A percentile compares a stretch with the other conserved stretches of the same genome.
These are phyloP conservation scores for Chytriomyces sp. DNA, from an alignment of 192 early-diverging fungal species.

Conservation along the genomic window DNA sequence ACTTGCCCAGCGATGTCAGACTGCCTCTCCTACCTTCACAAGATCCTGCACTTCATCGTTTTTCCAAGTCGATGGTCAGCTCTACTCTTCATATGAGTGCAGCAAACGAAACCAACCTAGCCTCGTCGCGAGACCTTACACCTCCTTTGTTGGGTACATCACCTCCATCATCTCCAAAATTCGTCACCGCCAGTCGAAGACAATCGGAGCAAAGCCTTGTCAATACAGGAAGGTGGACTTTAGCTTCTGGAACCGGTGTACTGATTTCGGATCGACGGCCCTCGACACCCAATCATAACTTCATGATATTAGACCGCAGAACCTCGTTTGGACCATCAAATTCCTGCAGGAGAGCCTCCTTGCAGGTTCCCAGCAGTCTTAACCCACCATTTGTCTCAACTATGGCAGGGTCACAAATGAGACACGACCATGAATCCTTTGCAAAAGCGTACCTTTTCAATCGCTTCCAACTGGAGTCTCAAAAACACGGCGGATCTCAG, in stretches of 20 bases:
- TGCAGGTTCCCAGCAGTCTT: background rate
- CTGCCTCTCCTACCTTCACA: background rate
- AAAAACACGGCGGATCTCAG: background rate
- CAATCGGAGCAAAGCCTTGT: too few relatives aligned
- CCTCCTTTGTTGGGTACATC: background rate
- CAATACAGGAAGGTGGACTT: too few relatives aligned
- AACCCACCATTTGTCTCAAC: background rate
- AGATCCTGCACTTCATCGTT: background rate
- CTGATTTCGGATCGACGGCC: background rate
- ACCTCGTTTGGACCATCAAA: too few relatives aligned
- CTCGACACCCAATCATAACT: background rate
- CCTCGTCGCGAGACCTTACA: background rate
- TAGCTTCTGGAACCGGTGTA: too few relatives aligned
- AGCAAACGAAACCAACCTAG: background rate
- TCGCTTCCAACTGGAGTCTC: background rate
- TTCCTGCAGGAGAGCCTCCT: too few relatives aligned
- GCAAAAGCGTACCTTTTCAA: background rate
- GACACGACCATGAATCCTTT: too few relatives aligned
- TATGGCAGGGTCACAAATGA: background rate
- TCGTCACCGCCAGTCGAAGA: too few relatives aligned
- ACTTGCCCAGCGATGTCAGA: background rate
- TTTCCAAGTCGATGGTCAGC: too few relatives aligned
- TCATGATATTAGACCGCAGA: background rate
- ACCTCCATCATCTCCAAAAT: background rate
- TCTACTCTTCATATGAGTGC: too few relatives aligned